phyloP scores from a whole-genome alignment of 2,329 filamentous ascomycete species.

The Neopestalotiopsis sp. region DNA sequence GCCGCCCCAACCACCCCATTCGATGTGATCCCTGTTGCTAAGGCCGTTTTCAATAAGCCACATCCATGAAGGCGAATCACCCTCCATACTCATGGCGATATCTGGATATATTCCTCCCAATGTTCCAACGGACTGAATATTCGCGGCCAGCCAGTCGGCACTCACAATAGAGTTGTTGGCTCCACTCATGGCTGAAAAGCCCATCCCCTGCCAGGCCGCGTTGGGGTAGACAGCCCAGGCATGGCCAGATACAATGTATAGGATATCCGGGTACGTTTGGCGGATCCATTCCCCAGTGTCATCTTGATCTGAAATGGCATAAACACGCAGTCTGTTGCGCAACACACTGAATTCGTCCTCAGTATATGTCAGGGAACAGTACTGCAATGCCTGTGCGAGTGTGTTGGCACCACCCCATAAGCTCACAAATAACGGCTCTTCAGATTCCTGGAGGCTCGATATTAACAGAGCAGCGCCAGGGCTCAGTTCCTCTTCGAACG shows the following conservation, averaged over 20 bases:
- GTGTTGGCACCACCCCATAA: slow-evolving; percentile 57
- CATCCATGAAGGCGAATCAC: slow-evolving; percentile 49
- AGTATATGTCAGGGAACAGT: slow-evolving; percentile 39
- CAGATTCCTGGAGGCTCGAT: slow-evolving; percentile 35
- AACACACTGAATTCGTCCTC: slow-evolving; percentile 31
- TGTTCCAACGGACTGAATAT: slow-evolving; percentile 47
- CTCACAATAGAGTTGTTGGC: slow-evolving; percentile 35
- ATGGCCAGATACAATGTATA: slow-evolving; percentile 54
- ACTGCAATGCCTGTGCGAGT: slow-evolving; percentile 51
- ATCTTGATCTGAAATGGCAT: slow-evolving; percentile 58
- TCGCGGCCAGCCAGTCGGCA: slow-evolving; percentile 51
- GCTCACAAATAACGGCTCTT: slow-evolving; percentile 52
- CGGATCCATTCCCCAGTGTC: slow-evolving; percentile 56
- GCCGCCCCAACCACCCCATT: slow-evolving; percentile 51
- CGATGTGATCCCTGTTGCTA: slow-evolving; percentile 43
- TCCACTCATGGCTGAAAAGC: slow-evolving; percentile 28
- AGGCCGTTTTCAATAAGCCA: slow-evolving; percentile 50
- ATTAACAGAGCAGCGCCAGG: slow-evolving; percentile 40
- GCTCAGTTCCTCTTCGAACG: slow-evolving; percentile 36
- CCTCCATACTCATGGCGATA: slow-evolving; percentile 51
- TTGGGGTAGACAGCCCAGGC: slow-evolving; percentile 57
- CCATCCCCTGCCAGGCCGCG: slow-evolving; percentile 62
- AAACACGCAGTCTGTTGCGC: slow-evolving; percentile 40
- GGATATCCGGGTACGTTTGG: slow-evolving; percentile 49
- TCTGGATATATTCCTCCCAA: slow-evolving; percentile 46